Percentiles rank a stretch among this genome's conserved stretches.
These are phyloP conservation scores for Globisporangium ultimum DNA, from an alignment of 352 stramenopile species.

Conservation along the genomic window DNA sequence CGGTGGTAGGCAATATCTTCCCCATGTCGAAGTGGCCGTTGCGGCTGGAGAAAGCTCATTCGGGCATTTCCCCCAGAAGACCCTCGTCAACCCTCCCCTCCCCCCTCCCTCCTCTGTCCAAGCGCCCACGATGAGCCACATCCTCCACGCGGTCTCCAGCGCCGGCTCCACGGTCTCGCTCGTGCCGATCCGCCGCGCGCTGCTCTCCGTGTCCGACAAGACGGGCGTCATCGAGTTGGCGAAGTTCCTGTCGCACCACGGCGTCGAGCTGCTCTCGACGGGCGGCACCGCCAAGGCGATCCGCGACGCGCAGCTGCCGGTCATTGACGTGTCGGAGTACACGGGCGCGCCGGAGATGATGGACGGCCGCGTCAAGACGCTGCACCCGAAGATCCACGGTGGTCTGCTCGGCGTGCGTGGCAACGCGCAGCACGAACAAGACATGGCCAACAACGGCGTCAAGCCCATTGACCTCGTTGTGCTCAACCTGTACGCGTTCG, in stretches of 20 bases:
- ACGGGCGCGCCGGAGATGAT: constrained; percentile 98
- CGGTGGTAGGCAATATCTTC: constrained; percentile 1
- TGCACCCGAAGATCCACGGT: constrained; percentile 99
- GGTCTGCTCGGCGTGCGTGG: constrained; percentile 97
- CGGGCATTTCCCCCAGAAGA: constrained; percentile 8
- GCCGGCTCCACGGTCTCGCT: constrained; percentile 53
- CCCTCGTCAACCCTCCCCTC: no score
- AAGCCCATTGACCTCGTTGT: constrained; percentile 99
- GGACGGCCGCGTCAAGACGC: constrained; percentile 99
- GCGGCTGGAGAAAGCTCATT: constrained; percentile 6
- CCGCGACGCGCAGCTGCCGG: constrained; percentile 91
- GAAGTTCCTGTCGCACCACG: constrained; percentile 89
- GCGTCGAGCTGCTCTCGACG: constrained; percentile 98
- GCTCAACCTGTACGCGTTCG: constrained; percentile 99
- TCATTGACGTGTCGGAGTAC: constrained; percentile 98
- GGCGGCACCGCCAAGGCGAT: constrained; percentile 97
- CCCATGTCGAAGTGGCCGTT: constrained; percentile 10
- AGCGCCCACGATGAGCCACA: constrained; percentile 60
- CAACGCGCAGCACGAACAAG: constrained; percentile 94
- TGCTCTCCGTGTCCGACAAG: constrained; percentile 99
- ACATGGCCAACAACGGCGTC: constrained; percentile 96
- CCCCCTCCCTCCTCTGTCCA: neutral
- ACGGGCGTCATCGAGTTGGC: constrained; percentile 97
- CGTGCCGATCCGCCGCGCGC: constrained; percentile 93
- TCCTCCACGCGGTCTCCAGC: constrained; percentile 75